These are phyloP conservation scores for Trichoderma arundinaceum DNA, from an alignment of 2,329 filamentous ascomycete species.

Conservation along the genomic window DNA sequence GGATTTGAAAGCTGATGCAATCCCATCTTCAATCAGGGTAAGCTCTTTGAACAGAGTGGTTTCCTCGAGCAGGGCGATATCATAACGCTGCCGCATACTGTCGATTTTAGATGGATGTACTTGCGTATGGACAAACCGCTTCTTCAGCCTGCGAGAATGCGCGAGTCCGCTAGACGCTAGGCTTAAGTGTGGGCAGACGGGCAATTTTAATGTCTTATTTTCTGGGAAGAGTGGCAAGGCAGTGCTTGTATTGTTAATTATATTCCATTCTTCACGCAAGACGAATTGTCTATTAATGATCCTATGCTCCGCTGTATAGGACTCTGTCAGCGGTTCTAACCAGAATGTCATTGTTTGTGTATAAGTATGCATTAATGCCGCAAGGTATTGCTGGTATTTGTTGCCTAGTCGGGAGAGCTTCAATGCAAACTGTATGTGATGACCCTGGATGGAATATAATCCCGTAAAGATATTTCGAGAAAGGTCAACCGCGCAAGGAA, in stretches of 20 bases:
- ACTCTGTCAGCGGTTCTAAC: background rate
- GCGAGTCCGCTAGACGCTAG: background rate
- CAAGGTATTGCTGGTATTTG: background rate
- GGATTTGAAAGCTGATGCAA: background rate
- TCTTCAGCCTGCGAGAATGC: background rate
- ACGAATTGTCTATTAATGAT: background rate
- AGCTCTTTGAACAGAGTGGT: background rate
- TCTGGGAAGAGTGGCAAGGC: background rate
- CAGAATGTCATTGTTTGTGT: background rate
- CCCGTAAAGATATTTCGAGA: background rate
- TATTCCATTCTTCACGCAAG: background rate
- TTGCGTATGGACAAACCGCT: background rate
- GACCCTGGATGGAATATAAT: background rate
- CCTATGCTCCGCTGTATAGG: background rate
- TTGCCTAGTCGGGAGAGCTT: background rate
- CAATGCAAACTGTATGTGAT: background rate
- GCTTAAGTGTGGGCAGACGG: background rate
- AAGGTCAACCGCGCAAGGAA: background rate
- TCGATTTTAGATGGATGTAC: no score
- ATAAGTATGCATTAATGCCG: background rate
- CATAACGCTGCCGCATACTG: no score
- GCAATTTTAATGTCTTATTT: background rate
- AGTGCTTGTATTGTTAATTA: background rate
- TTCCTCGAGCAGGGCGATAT: background rate
- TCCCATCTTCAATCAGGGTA: background rate